Evolutionary conservation across 371 early-diverging fungal genomes (phyloP).

Genomic region (Coemansia sp.): DNA sequence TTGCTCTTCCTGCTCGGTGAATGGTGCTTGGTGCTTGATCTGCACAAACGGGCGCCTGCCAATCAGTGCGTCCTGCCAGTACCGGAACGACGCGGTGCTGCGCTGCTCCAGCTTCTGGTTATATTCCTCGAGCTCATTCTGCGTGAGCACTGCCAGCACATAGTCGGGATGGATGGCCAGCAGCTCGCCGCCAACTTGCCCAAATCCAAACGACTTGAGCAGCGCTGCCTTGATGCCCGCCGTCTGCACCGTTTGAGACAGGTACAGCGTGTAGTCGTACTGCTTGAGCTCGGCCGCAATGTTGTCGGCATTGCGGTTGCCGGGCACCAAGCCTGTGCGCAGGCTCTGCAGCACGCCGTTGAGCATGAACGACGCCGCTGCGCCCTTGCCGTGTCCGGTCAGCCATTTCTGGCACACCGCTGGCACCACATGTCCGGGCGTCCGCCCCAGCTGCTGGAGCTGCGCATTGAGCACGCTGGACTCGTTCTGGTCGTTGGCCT

Average conservation of each 20-base stretch:
- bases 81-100: conserved; percentile 79
- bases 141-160: conserved; percentile 73
- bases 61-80: conserved; percentile 86
- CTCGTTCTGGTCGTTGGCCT: conserved; percentile 97
- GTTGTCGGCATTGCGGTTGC: conserved; percentile 96
- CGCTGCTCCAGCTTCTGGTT: conserved; percentile 66
- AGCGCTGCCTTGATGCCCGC: conserved; percentile 91
- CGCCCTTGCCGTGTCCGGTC: conserved; percentile 95
- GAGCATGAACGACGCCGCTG: conserved; percentile 96
- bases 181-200: conserved; percentile 93
- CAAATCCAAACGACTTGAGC: conserved; percentile 94
- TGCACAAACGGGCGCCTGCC: conserved; percentile 81
- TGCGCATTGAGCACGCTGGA: conserved; percentile 88
- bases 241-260: conserved; percentile 84
- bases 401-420: conserved; percentile 91
- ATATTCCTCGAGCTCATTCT: conserved; percentile 70
- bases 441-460: conserved; percentile 85
- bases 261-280: conserved; percentile 82
- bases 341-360: conserved; percentile 88
- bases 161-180: conserved; percentile 82
- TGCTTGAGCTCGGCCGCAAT: conserved; percentile 77
- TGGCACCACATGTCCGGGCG: conserved; percentile 83
- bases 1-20: conserved; percentile 76
- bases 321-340: conserved; percentile 88
- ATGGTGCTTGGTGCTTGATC: conserved; percentile 87